phyloP scores from a whole-genome alignment of 2,329 filamentous ascomycete genomes.

The Fusarium devonianum region DNA sequence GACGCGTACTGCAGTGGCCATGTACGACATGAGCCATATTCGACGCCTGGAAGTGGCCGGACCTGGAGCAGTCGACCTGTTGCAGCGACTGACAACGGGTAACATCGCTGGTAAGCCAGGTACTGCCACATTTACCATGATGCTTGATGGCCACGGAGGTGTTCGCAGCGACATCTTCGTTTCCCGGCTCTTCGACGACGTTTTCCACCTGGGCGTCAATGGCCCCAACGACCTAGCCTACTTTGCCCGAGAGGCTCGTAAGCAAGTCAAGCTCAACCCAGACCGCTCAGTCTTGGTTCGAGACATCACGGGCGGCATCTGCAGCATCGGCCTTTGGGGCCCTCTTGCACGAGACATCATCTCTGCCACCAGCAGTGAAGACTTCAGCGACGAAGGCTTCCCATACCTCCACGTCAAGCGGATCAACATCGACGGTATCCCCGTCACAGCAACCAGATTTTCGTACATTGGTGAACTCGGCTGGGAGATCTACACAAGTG shows the following conservation, averaged over 20 bases:
- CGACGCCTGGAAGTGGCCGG: constrained; percentile 65
- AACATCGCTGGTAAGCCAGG: constrained; percentile 57
- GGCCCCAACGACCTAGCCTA: constrained; percentile 62
- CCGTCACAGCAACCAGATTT: constrained; percentile 61
- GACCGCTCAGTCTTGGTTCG: constrained; percentile 58
- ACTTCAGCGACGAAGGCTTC: constrained; percentile 55
- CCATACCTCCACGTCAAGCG: constrained; percentile 59
- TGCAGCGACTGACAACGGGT: constrained; percentile 61
- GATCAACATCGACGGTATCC: constrained; percentile 60
- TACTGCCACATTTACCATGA: constrained; percentile 62
- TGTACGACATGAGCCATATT: constrained; percentile 70
- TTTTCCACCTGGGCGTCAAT: constrained; percentile 65
- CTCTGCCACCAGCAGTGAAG: constrained; percentile 51
- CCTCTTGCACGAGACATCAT: constrained; percentile 63
- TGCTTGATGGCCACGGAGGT: constrained; percentile 61
- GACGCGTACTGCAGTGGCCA: constrained; percentile 66
- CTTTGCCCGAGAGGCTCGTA: constrained; percentile 59
- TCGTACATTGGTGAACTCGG: constrained; percentile 69
- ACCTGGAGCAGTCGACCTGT: constrained; percentile 61
- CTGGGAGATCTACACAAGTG: constrained; percentile 68
- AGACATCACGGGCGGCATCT: constrained; percentile 67
- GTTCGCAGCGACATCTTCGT: constrained; percentile 66
- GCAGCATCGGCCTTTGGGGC: constrained; percentile 69
- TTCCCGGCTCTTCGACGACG: constrained; percentile 56
- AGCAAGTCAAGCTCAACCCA: constrained; percentile 52